Evolutionary conservation across 805 yeast genomes (phyloP), one percentile per base, ranked within the genome.

Genomic region (Yarrowia yakushimensis): DNA sequence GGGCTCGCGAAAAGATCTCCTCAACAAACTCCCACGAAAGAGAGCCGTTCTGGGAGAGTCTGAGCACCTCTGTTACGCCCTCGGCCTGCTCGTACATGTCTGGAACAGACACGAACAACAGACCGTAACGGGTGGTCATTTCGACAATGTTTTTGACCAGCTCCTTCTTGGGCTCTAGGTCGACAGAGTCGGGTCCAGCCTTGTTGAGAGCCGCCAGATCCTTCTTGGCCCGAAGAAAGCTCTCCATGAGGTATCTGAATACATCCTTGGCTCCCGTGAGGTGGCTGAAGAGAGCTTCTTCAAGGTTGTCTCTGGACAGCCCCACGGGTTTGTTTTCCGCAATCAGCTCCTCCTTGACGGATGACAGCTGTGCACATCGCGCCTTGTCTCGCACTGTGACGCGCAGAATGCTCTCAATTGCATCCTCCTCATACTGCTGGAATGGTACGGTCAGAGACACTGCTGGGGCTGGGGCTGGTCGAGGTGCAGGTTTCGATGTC

Each of bases 51-150:
- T 52, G 59, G 3, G 59, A 52, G 43, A 52, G 33, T 23, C 10
- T 17, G 3, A 52, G 43, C 12, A 52, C 43, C 59, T 52, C 59
- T 8, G 2, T 1, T n/a, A 52, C 25, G 7, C 59, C 59, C 17
- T 25, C 17, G 12, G 34, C 37, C 39, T 55, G 34, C 48, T 55
- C 61, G 54, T 28, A 55, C 61, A 55, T 39, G 61, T 55, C 61
- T 8, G 61, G 48, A 12, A 55, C 39, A 10, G 61, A 37, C 34
- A 54, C 34, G 8, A 5, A 25, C 10, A 55, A 30, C 28, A 39
- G 39, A 8, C 39, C 61, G 23, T 55, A 55, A 5, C 61, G 13
- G n/a, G 28, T 28, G n/a, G 48, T 17, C 30, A 55, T 39, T 28
- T 28, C 36, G 13, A 41, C 11, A 9, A 55, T 41, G n/a, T 6